Evolutionary conservation across 169 alveolate genomes (phyloP).

Genomic region (Plasmodium berghei): DNA sequence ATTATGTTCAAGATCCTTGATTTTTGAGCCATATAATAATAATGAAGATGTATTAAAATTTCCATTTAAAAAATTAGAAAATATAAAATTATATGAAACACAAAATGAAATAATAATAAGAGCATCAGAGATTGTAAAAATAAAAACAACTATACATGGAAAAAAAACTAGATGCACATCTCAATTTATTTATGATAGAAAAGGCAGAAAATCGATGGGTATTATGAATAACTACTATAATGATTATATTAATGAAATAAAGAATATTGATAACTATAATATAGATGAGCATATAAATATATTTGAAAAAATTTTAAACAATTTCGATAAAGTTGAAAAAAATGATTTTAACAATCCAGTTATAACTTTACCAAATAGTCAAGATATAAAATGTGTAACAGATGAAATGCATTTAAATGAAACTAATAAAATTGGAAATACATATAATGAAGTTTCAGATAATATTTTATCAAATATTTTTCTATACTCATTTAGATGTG

Average conservation of each 20-base stretch:
- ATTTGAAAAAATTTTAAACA: conserved; percentile 32
- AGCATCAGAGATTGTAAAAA: conserved; percentile 78
- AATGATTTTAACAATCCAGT: neutral
- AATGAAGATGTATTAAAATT: conserved; percentile 82
- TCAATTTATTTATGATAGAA: conserved; percentile 75
- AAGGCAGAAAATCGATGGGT: neutral
- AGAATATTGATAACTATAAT: conserved; percentile 25
- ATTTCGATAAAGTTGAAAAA: conserved; percentile 10
- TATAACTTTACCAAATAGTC: neutral
- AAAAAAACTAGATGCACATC: conserved; percentile 84
- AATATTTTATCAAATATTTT: neutral
- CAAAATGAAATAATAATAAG: conserved; percentile 77
- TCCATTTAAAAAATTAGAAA: conserved; percentile 78
- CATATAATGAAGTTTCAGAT: neutral
- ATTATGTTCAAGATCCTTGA: conserved; percentile 87
- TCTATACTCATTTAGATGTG: conserved; percentile 35
- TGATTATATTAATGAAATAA: conserved; percentile 33
- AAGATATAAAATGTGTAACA: no score
- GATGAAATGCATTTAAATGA: no score
- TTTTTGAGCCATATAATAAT: conserved; percentile 87
- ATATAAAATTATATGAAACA: conserved; percentile 15
- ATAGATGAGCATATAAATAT: conserved; percentile 36
- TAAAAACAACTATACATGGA: conserved; percentile 80
- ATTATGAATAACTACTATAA: conserved; percentile 17
- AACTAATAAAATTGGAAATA: neutral